phyloP scores from a whole-genome alignment of 2,329 filamentous ascomycete species.

The Colletotrichum sp. region DNA sequence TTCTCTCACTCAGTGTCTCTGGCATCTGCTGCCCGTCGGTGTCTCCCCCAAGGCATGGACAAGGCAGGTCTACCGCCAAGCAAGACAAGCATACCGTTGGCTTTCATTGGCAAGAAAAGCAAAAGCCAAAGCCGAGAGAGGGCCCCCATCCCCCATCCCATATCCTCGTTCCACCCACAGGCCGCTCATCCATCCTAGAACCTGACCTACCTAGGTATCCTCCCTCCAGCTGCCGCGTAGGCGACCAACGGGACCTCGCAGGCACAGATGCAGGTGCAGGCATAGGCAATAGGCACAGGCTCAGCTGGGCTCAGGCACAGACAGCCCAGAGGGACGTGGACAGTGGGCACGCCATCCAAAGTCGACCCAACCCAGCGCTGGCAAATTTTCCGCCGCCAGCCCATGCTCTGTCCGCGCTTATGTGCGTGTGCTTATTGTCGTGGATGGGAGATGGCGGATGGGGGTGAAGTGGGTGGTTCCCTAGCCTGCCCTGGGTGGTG shows the following conservation, averaged over 20 bases:
- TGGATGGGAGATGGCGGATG: not conserved
- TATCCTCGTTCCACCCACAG: not conserved
- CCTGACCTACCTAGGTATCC: not conserved
- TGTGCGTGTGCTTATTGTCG: not conserved
- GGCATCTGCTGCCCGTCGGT: not conserved
- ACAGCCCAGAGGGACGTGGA: not conserved
- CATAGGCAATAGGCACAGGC: not conserved
- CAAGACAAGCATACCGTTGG: not conserved
- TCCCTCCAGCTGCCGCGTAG: not conserved
- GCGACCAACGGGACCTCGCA: constrained; percentile 5
- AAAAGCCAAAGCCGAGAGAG: not conserved
- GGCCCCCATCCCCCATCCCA: constrained; percentile 7
- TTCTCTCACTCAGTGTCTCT: not conserved
- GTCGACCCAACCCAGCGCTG: constrained; percentile 1
- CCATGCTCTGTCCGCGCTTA: constrained; percentile 3
- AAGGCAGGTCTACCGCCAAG: not conserved
- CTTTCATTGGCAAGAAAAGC: not conserved
- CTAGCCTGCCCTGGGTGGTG: not conserved
- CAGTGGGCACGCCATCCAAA: constrained; percentile 1
- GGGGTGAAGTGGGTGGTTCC: not conserved
- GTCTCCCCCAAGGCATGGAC: not conserved
- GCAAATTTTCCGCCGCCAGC: constrained; percentile 10
- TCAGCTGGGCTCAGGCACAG: not conserved
- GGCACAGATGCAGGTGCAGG: not conserved
- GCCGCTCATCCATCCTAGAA: not conserved